Evolutionary conservation across 2,329 filamentous ascomycete genomes (phyloP), one percentile per base, ranked within the genome.

Genomic region (Stenocarpella maydis): DNA sequence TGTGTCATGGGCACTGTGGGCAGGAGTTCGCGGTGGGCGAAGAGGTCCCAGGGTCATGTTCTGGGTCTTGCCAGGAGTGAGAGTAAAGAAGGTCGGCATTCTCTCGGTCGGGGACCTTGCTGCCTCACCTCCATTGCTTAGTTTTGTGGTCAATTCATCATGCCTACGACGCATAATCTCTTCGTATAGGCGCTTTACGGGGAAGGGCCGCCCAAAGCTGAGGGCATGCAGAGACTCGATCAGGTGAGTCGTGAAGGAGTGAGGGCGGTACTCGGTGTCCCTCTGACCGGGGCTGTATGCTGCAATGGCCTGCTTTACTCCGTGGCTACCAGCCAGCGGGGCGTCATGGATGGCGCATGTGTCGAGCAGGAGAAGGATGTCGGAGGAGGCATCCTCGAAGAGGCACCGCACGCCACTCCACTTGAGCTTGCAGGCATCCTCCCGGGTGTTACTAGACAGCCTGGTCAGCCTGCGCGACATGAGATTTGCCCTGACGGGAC

Each of bases 351-450:
- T 76, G 14, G 86, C 84, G 74, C 87, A 90, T n/a, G 86, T 87
- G 76, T 91, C 89, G 31, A 91, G 81, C 15, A 91, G 78, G 6
- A 91, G 79, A 17, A 91, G 81, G 43, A 91, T 87, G 76, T 91
- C 89, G 4, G 88, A 89, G 71, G 86, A 85, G 2, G 87, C 85
- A 76, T 91, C 88, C 72, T 91, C 88, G 63, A 91, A 84, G 19
- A 90, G 78, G 74, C 85, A 89, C 68, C 87, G 85, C 2, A 91
- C 83, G n/a, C 86, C 86, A 72, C 86, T 85, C 88, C 89, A 91
- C 74, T 87, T 90, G 34, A 91, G 79, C 77, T 85, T 88, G 39
- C 87, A 82, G n/a, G 88, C 84, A 75, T 89, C 86, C 71, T 87
- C 85, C 55, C 84, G 82, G 53, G 83, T 72, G 78, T 88, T 87